phyloP scores from a whole-genome alignment of 2,329 filamentous ascomycete genomes.

The Fusarium equiseti region DNA sequence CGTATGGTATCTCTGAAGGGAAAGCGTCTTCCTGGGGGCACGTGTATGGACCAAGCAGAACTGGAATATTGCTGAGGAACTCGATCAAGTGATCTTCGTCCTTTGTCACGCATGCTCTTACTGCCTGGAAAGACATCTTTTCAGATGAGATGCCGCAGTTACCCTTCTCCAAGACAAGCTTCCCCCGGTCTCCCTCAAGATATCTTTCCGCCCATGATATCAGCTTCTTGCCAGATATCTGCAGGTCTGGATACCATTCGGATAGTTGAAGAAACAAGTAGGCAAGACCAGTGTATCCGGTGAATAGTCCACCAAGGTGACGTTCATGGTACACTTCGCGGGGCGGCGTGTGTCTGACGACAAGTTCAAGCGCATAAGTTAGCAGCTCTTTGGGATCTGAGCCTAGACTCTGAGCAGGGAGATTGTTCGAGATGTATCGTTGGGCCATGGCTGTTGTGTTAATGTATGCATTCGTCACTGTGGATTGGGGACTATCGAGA shows the following conservation, averaged over 20 bases:
- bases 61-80: constrained; percentile 56
- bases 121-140: constrained; percentile 59
- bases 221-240: constrained; percentile 57
- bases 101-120: constrained; percentile 58
- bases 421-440: constrained; percentile 53
- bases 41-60: constrained; percentile 49
- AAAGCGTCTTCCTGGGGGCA: constrained; percentile 54
- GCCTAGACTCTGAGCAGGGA: constrained; percentile 48
- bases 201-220: constrained; percentile 63
- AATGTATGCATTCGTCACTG: constrained; percentile 7
- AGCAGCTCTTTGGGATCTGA: constrained; percentile 49
- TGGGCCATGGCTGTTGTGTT: constrained; percentile 40
- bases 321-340: constrained; percentile 50
- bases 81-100: constrained; percentile 54
- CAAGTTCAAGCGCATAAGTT: constrained; percentile 52
- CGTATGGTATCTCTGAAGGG: constrained; percentile 73
- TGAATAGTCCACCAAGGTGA: constrained; percentile 62
- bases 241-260: constrained; percentile 56
- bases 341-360: constrained; percentile 54
- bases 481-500: constrained; percentile 3
- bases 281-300: constrained; percentile 67
- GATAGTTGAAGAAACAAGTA: constrained; percentile 67
- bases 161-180: constrained; percentile 53
- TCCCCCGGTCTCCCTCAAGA: constrained; percentile 55
- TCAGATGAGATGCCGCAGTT: constrained; percentile 65